Conservation (phyloP, 192 early-diverging fungal species). For the Coemansia sp. region DNA sequence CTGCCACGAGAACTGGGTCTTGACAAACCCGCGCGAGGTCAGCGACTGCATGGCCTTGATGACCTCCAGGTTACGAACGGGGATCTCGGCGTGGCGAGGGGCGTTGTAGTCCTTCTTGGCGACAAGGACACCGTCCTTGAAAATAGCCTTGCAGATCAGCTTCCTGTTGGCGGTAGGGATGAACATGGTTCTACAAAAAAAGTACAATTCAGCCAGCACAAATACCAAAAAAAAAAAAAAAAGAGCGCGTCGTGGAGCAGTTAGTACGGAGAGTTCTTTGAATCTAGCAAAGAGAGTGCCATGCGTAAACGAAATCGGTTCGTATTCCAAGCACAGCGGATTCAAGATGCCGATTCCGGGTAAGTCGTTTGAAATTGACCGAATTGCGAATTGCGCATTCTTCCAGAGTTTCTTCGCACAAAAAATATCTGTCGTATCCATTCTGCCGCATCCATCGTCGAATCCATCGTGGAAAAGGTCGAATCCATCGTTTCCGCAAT, state of each 20-base stretch:
- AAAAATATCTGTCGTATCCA: neutral
- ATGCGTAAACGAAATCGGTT: neutral
- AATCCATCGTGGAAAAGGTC: neutral
- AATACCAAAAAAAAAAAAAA: neutral
- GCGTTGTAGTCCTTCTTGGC: constrained; percentile 99
- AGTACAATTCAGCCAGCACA: constrained; percentile 4
- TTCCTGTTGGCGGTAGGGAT: constrained; percentile 97
- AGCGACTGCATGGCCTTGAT: constrained; percentile 99
- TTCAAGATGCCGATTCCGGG: constrained; percentile 4
- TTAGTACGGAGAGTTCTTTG: constrained; percentile 7
- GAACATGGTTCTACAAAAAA: constrained; percentile 75
- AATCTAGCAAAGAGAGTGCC: neutral
- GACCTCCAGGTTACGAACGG: constrained; percentile 98
- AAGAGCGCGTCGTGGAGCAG: neutral
- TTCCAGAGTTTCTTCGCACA: neutral
- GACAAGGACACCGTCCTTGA: constrained; percentile 98
- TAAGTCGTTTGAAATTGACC: neutral
- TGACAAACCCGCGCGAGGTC: constrained; percentile 90
- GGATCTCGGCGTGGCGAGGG: constrained; percentile 92
- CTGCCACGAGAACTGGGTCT: constrained; percentile 99
- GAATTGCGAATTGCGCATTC: neutral
- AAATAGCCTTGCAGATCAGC: constrained; percentile 92
- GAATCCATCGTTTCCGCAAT: neutral
- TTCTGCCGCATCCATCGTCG: constrained; percentile 6
- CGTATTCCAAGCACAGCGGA: neutral